These are phyloP conservation scores for Annulohypoxylon stygium DNA, from an alignment of 495 filamentous ascomycete genomes.

Conservation along the genomic window DNA sequence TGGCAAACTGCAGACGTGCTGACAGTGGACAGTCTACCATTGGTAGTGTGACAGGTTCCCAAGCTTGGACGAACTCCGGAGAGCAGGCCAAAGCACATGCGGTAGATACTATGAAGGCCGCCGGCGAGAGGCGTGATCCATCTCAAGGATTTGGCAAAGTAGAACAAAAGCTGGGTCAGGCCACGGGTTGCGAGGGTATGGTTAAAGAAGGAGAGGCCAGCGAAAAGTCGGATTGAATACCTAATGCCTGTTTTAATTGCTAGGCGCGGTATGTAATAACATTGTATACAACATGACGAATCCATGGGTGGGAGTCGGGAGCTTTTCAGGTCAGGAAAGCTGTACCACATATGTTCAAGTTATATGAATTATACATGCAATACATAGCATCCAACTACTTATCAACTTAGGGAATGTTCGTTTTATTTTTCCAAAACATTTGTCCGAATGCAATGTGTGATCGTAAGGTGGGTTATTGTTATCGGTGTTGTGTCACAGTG, in stretches of 20 bases:
- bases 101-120: conserved; percentile 57
- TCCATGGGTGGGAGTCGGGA: not conserved
- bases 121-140: conserved; percentile 57
- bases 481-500: too few species aligned
- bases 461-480: too few species aligned
- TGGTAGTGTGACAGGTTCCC: conserved; percentile 58
- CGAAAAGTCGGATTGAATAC: conserved; percentile 39
- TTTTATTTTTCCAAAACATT: too few species aligned
- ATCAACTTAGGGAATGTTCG: too few species aligned
- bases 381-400: too few species aligned
- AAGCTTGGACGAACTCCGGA: conserved; percentile 60
- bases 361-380: too few species aligned
- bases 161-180: conserved; percentile 59
- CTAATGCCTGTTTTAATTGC: not conserved
- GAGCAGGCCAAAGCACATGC: conserved; percentile 62
- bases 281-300: not conserved
- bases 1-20: not conserved
- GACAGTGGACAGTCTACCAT: conserved; percentile 52
- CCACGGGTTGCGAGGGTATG: conserved; percentile 63
- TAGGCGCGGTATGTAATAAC: not conserved
- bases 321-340: too few species aligned
- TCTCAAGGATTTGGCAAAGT: conserved; percentile 57
- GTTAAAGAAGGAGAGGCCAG: conserved; percentile 59
- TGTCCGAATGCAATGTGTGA: too few species aligned
- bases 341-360: too few species aligned